Evolutionary conservation across 495 filamentous ascomycete species (phyloP).

Genomic region (Penicillium antarcticum): DNA sequence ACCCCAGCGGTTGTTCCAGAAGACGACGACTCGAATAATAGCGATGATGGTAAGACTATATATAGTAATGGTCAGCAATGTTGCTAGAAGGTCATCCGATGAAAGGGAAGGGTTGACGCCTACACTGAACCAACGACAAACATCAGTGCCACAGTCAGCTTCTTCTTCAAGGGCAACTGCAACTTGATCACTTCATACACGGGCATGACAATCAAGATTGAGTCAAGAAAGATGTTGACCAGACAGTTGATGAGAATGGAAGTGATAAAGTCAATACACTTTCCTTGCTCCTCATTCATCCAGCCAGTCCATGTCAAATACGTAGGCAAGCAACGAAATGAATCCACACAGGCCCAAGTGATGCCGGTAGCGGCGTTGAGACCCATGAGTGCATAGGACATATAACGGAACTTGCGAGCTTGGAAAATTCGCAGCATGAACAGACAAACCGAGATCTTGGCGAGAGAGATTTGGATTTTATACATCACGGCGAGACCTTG

Average conservation of each 20-base stretch:
- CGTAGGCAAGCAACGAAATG: constrained; percentile 32
- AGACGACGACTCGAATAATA: constrained; percentile 28
- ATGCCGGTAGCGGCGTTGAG: constrained; percentile 30
- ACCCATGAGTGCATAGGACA: constrained; percentile 29
- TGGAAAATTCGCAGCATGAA: constrained; percentile 45
- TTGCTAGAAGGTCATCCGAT: too few relatives aligned
- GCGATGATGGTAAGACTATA: constrained; percentile 24
- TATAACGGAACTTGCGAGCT: constrained; percentile 28
- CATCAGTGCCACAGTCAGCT: constrained; percentile 31
- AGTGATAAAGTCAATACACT: constrained; percentile 26
- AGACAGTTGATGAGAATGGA: constrained; percentile 26
- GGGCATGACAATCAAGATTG: constrained; percentile 26
- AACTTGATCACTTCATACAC: constrained; percentile 30
- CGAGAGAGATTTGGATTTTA: constrained; percentile 36
- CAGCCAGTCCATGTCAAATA: constrained; percentile 32
- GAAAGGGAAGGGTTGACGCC: neutral
- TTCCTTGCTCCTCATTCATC: constrained; percentile 17
- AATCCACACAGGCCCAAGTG: constrained; percentile 27
- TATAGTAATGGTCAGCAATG: neutral
- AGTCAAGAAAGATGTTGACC: constrained; percentile 31
- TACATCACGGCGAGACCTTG: constrained; percentile 27
- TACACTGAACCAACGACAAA: constrained; percentile 33
- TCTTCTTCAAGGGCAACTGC: constrained; percentile 28
- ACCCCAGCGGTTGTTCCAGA: constrained; percentile 25
- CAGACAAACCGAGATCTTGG: constrained; percentile 50